Base-by-base conservation (phyloP, 306 rosid species). In the Lablab purpureus region DNA sequence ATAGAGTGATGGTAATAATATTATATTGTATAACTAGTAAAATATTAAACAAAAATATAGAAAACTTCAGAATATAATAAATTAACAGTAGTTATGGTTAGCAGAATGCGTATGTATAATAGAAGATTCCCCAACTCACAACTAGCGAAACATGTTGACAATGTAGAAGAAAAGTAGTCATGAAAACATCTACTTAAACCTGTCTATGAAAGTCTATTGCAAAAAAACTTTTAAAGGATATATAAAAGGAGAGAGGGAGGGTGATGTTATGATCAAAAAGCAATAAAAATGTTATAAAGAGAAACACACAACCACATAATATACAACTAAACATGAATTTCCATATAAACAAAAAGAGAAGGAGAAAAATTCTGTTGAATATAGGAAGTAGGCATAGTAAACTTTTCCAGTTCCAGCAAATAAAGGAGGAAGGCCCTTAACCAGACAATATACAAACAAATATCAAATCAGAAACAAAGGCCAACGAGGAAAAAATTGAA, bases 381-480 rank as follows among this genome's bases (percentile, higher is more conserved):
- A 65, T 45, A 30, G 84, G 64, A 54, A 54, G 70, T 67, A 11
- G 34, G 63, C 50, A 72, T n/a, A n/a, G 23, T n/a, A 36, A 71
- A 36, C 55, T 54, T 73, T 65, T 30, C 34, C 47, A 73, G 70
- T 55, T 74, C 56, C 22, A 12, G 75, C 11, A 81, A 73, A 52
- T 43, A 56, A 25, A 58, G 69, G 47, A 67, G 46, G 22, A 37
- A 46, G 21, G 37, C 67, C 54, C 55, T 46, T 58, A 17, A 67
- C 56, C 34, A 62, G 4, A 50, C 52, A 63, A 76, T 51, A 46
- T 45, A 46, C 74, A 70, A 23, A 81, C 58, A 51, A 50, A 51
- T 60, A 63, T 77, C 64, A 82, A 62, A 70, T 60, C 52, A 23
- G 69, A 80, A 56, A 47, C 22, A 64, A 45, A 18, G 49, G 41